A percentile compares a stretch with the other conserved stretches of the same genome.
These are phyloP conservation scores for Kluyveromyces starmeri DNA, from an alignment of 805 yeast genomes.

Conservation along the genomic window DNA sequence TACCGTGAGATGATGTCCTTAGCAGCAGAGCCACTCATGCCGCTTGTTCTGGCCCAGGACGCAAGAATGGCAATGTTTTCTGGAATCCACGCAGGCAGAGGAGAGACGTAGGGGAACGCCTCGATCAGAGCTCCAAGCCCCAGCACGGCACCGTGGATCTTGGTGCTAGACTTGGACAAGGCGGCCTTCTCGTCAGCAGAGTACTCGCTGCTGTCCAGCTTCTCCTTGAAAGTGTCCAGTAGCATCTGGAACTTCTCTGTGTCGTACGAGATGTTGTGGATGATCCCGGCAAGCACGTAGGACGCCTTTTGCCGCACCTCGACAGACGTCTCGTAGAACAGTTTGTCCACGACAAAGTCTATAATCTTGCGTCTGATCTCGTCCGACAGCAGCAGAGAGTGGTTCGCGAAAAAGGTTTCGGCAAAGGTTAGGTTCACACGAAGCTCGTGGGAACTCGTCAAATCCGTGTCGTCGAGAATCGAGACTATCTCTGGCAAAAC, in stretches of 20 bases:
- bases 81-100: slow-evolving; percentile 91
- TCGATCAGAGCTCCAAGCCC: slow-evolving; percentile 83
- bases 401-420: slow-evolving; percentile 63
- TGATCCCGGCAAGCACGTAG: slow-evolving; percentile 65
- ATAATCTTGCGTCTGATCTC: slow-evolving; percentile 44
- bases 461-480: slow-evolving; percentile 32
- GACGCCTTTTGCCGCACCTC: slow-evolving; percentile 74
- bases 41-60: slow-evolving; percentile 62
- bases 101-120: slow-evolving; percentile 85
- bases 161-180: slow-evolving; percentile 32
- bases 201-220: slow-evolving; percentile 15
- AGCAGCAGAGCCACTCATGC: slow-evolving; percentile 74
- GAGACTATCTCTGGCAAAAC: slow-evolving; percentile 35
- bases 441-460: slow-evolving; percentile 52
- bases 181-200: slow-evolving; percentile 28
- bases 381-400: slow-evolving; percentile 44
- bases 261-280: slow-evolving; percentile 49
- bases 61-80: slow-evolving; percentile 59
- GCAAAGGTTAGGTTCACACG: slow-evolving; percentile 58
- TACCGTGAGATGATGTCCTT: slow-evolving; percentile 74
- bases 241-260: slow-evolving; percentile 31
- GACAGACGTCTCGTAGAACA: slow-evolving; percentile 53
- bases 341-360: slow-evolving; percentile 36
- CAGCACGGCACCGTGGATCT: slow-evolving; percentile 74
- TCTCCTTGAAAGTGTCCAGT: slow-evolving; percentile 34